phyloP scores from a whole-genome alignment of 352 stramenopile species.

The Phytophthora citrophthora region DNA sequence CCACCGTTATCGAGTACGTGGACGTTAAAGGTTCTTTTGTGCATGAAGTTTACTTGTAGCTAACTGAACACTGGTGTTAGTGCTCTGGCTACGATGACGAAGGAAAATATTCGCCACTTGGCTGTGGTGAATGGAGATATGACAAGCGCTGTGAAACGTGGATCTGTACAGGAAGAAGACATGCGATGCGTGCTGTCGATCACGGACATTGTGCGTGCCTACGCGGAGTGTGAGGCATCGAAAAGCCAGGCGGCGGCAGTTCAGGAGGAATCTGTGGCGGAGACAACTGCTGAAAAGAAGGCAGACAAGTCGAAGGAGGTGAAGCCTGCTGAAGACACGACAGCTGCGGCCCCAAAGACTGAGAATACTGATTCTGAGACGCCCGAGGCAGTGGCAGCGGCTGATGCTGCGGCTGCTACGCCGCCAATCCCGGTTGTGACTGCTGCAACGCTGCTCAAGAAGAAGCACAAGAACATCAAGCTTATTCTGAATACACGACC shows the following conservation, averaged over 20 bases:
- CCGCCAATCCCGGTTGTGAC: conserved; percentile 46
- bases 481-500: conserved; percentile 83
- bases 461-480: conserved; percentile 85
- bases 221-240: conserved; percentile 65
- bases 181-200: conserved; percentile 89
- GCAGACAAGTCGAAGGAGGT: conserved; percentile 9
- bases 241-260: conserved; percentile 41
- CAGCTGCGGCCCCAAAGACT: not conserved
- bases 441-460: conserved; percentile 75
- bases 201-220: conserved; percentile 86
- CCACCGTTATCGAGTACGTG: conserved; percentile 82
- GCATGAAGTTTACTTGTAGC: not conserved
- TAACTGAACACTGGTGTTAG: conserved; percentile 31
- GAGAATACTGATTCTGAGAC: conserved; percentile 10
- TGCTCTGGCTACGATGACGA: conserved; percentile 85
- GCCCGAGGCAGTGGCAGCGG: conserved; percentile 5
- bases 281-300: conserved; percentile 1
- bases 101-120: conserved; percentile 86
- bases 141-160: conserved; percentile 71
- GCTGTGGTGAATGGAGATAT: conserved; percentile 84
- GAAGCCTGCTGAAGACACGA: conserved; percentile 11
- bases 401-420: conserved; percentile 3
- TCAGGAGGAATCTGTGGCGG: conserved; percentile 1
- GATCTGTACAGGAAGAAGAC: conserved; percentile 78
- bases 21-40: not conserved